Conservation (phyloP, 306 rosid species). For the Medicago arabica region DNA sequence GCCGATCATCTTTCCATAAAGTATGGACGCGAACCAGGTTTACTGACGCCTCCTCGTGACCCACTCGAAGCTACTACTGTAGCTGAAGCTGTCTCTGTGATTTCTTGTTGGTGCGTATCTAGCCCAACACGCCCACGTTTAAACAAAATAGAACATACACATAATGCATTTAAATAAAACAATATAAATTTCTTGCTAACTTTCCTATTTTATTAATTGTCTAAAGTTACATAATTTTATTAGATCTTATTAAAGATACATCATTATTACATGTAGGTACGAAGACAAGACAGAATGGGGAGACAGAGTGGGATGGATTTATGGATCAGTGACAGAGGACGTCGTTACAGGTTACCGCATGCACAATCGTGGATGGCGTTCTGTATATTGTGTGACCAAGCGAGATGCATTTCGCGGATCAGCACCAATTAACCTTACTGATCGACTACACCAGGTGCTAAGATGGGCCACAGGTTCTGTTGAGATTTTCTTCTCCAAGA, state of each 20-base stretch:
- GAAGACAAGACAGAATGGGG: conserved; percentile 75
- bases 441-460: conserved; percentile 58
- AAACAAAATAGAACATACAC: background rate
- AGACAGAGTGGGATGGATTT: conserved; percentile 66
- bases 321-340: conserved; percentile 67
- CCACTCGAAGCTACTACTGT: conserved; percentile 81
- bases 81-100: conserved; percentile 82
- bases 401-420: conserved; percentile 62
- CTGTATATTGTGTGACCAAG: conserved; percentile 60
- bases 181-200: background rate
- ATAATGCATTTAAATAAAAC: background rate
- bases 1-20: conserved; percentile 80
- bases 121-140: background rate
- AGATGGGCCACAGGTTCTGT: conserved; percentile 69
- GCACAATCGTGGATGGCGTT: conserved; percentile 72
- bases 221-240: background rate
- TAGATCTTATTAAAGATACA: background rate
- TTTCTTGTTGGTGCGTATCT: conserved; percentile 77
- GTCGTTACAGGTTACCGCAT: conserved; percentile 64
- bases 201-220: background rate
- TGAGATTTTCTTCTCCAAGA: conserved; percentile 60
- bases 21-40: conserved; percentile 80
- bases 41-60: conserved; percentile 69
- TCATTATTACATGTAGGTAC: conserved; percentile 42
- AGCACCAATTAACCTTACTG: conserved; percentile 62